Evolutionary conservation across 2,329 filamentous ascomycete genomes (phyloP).

Genomic region (Pestalotiopsis sp.): DNA sequence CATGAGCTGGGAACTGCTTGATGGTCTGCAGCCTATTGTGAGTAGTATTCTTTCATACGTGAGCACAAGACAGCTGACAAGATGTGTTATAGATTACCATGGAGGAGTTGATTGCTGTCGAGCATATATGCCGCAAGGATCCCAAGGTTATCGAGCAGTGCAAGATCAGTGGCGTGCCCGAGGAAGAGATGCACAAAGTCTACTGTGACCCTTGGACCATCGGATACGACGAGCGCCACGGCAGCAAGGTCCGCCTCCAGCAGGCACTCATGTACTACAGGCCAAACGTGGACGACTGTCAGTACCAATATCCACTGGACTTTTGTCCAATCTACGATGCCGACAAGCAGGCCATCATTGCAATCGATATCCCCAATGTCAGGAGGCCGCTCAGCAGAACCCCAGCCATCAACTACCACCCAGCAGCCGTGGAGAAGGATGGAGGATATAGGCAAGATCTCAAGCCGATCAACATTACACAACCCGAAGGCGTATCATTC

Average conservation of each 20-base stretch:
- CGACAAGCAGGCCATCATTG: slow-evolving; percentile 75
- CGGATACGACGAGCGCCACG: slow-evolving; percentile 89
- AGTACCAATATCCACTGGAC: slow-evolving; percentile 89
- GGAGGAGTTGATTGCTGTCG: slow-evolving; percentile 84
- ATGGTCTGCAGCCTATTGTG: slow-evolving; percentile 80
- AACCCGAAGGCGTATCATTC: slow-evolving; percentile 89
- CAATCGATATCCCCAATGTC: slow-evolving; percentile 80
- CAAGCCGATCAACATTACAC: slow-evolving; percentile 86
- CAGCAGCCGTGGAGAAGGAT: slow-evolving; percentile 68
- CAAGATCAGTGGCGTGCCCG: slow-evolving; percentile 76
- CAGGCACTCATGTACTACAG: slow-evolving; percentile 97
- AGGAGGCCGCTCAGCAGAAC: slow-evolving; percentile 74
- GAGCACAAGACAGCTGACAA: slow-evolving; percentile 5
- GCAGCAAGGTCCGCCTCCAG: slow-evolving; percentile 76
- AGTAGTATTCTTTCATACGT: slow-evolving; percentile 24
- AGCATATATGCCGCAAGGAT: slow-evolving; percentile 74
- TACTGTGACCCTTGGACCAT: slow-evolving; percentile 98
- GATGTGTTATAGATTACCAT: slow-evolving; percentile 69
- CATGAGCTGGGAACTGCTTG: slow-evolving; percentile 72
- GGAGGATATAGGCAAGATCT: slow-evolving; percentile 78
- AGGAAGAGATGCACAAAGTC: slow-evolving; percentile 89
- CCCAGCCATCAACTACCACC: slow-evolving; percentile 78
- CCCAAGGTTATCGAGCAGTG: slow-evolving; percentile 91
- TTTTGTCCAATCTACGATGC: slow-evolving; percentile 92
- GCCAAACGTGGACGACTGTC: slow-evolving; percentile 80